Evolutionary conservation across 2,329 filamentous ascomycete genomes (phyloP).

Genomic region (Exophiala lecanii-corni): DNA sequence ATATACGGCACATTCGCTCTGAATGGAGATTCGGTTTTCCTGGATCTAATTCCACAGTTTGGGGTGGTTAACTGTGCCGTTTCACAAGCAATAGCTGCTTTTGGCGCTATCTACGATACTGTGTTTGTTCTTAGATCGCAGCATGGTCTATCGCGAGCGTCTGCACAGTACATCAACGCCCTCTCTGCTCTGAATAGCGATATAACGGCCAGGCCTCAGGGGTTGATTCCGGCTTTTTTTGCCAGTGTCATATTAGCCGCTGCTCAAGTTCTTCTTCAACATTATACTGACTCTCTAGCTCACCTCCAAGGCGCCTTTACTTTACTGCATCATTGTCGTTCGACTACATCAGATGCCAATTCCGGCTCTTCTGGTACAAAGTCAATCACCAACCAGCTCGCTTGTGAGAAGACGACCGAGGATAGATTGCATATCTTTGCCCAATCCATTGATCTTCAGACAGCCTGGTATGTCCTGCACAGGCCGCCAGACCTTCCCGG

Average conservation of each 20-base stretch:
- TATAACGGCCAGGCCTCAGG: background rate
- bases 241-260: background rate
- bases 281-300: background rate
- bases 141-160: background rate
- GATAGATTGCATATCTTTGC: background rate
- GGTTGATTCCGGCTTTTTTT: background rate
- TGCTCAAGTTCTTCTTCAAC: background rate
- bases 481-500: background rate
- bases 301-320: background rate
- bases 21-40: background rate
- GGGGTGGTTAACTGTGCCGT: background rate
- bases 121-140: background rate
- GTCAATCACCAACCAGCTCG: background rate
- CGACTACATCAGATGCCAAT: background rate
- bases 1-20: background rate
- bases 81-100: background rate
- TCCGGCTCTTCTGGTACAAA: background rate
- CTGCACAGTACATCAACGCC: background rate
- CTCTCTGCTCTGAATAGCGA: background rate
- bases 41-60: background rate
- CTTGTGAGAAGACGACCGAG: background rate
- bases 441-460: background rate
- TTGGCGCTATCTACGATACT: constrained; percentile 1
- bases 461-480: background rate
- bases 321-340: background rate